phyloP scores from a whole-genome alignment of 192 early-diverging fungal species.

The Coemansia sp. region DNA sequence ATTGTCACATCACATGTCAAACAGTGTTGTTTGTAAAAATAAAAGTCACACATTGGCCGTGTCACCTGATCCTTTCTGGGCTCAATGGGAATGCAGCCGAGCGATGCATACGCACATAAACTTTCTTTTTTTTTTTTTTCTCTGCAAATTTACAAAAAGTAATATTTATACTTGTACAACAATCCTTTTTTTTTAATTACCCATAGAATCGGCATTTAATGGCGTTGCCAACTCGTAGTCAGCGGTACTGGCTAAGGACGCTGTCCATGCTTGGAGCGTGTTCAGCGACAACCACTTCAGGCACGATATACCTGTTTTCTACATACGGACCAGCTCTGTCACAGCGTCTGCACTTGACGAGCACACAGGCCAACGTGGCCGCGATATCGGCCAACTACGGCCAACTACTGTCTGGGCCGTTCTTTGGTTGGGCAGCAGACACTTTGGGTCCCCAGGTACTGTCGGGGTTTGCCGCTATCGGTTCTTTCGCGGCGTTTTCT shows the following conservation, averaged over 20 bases:
- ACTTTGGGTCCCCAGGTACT: conserved; percentile 48
- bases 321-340: conserved; percentile 63
- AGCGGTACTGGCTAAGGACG: conserved; percentile 43
- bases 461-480: conserved; percentile 37
- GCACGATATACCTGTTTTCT: conserved; percentile 70
- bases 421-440: conserved; percentile 63
- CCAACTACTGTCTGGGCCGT: conserved; percentile 62
- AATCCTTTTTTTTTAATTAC: neutral
- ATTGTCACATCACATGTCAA: no score
- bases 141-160: conserved; percentile 5
- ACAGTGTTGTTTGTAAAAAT: no score
- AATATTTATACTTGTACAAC: neutral
- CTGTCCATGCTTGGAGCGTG: conserved; percentile 57
- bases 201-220: neutral
- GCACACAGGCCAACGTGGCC: conserved; percentile 63
- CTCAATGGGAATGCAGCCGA: neutral
- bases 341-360: conserved; percentile 57
- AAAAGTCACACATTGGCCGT: neutral
- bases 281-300: conserved; percentile 56
- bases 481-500: conserved; percentile 45
- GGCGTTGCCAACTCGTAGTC: conserved; percentile 27
- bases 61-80: neutral
- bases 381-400: conserved; percentile 70
- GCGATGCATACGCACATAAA: no score
- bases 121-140: conserved; percentile 7